phyloP scores from a whole-genome alignment of 257 asterid species.

The Solanum bulbocastanum region DNA sequence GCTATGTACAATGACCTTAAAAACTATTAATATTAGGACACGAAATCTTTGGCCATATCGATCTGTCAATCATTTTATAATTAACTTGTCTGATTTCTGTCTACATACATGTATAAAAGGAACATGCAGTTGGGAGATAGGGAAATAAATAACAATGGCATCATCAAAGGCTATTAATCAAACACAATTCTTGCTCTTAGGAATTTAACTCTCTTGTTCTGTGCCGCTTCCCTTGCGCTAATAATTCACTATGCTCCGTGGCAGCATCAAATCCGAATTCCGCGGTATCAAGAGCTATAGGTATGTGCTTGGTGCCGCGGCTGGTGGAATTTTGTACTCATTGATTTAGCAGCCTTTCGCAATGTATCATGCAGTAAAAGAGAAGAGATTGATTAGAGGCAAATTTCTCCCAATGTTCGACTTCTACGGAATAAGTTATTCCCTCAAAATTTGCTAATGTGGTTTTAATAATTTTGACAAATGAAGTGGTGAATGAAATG shows the following conservation, averaged over 20 bases:
- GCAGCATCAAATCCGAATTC: background rate
- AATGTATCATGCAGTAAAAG: background rate
- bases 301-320: background rate
- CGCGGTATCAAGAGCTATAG: background rate
- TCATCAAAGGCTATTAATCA: background rate
- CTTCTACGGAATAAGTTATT: background rate
- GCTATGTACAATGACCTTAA: background rate
- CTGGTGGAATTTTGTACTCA: background rate
- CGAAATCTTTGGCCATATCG: background rate
- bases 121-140: background rate
- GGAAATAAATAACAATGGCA: background rate
- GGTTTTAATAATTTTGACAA: background rate
- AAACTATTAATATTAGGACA: background rate
- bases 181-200: background rate
- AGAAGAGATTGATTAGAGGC: background rate
- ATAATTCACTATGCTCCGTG: background rate
- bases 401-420: background rate
- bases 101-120: background rate
- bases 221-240: background rate
- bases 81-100: background rate
- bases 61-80: background rate
- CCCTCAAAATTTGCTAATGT: background rate
- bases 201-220: background rate
- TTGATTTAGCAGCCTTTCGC: background rate
- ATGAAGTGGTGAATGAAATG: background rate